Conservation (phyloP, 139 green algal species). For the Edaphochlamys debaryana region DNA sequence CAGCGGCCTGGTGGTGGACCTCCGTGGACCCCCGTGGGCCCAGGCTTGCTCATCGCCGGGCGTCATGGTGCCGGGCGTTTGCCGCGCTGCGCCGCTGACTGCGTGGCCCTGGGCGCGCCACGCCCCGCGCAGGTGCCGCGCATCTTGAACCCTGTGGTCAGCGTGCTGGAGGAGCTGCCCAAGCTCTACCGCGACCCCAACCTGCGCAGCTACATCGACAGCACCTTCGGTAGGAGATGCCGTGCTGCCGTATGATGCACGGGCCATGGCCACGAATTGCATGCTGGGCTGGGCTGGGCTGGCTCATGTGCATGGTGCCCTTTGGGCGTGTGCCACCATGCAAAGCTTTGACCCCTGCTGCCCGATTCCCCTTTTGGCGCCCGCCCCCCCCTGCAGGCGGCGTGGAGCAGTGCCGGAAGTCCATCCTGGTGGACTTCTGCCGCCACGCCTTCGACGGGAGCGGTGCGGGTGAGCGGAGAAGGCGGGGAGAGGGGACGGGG, state of each 20-base stretch:
- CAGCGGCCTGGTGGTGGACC: too few species aligned
- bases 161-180: slow-evolving; percentile 88
- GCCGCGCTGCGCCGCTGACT: not conserved
- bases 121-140: slow-evolving; percentile 79
- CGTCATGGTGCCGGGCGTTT: too few species aligned
- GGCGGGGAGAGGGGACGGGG: too few species aligned
- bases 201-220: slow-evolving; percentile 57
- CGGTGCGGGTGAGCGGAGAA: too few species aligned
- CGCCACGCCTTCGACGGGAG: slow-evolving; percentile 93
- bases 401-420: slow-evolving; percentile 74
- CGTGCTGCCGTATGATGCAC: too few species aligned
- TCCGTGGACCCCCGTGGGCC: too few species aligned
- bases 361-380: too few species aligned
- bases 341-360: not conserved
- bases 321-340: not conserved
- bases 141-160: slow-evolving; percentile 92
- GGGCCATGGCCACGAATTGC: not conserved
- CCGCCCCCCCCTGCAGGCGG: slow-evolving; percentile 66
- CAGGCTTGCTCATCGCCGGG: not conserved
- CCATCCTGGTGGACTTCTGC: slow-evolving; percentile 94
- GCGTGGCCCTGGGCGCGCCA: too few species aligned
- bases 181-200: slow-evolving; percentile 66
- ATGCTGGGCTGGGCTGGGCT: not conserved
- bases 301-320: too few species aligned
- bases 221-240: slow-evolving; percentile 47